Conservation (phyloP, 1,284 basidiomycete species). For the Volvariella surrecta region DNA sequence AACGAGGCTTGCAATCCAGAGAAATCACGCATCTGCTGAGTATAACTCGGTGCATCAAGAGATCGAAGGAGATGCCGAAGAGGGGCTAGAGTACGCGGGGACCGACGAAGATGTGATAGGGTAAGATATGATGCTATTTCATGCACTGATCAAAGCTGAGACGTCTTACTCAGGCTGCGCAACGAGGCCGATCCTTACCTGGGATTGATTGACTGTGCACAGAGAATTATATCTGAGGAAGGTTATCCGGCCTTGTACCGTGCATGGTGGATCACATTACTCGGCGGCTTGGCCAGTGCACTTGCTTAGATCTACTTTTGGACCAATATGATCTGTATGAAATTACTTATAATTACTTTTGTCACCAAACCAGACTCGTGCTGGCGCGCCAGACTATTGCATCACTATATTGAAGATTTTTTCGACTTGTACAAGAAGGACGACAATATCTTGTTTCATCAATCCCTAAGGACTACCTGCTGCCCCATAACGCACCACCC, state of each 20-base stretch:
- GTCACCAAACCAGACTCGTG: too few species aligned
- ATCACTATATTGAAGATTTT: too few species aligned
- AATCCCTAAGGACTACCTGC: too few species aligned
- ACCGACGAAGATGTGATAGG: conserved; percentile 85
- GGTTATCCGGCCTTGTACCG: conserved; percentile 72
- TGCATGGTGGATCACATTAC: conserved; percentile 81
- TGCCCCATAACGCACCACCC: too few species aligned
- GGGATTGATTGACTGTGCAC: conserved; percentile 70
- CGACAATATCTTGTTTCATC: too few species aligned
- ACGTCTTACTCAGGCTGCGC: conserved; percentile 42
- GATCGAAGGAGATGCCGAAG: conserved; percentile 60
- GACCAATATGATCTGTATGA: too few species aligned
- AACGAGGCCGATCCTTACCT: conserved; percentile 83
- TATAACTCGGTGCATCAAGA: conserved; percentile 68
- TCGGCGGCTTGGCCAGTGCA: conserved; percentile 55
- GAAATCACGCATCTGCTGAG: conserved; percentile 69
- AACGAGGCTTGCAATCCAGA: conserved; percentile 76
- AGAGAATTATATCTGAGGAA: conserved; percentile 79
- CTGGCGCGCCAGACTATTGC: too few species aligned
- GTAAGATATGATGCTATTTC: conserved; percentile 25
- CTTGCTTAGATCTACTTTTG: conserved; percentile 30
- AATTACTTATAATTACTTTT: too few species aligned
- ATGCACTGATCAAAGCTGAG: conserved; percentile 1
- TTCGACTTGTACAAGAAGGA: too few species aligned
- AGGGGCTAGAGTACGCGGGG: conserved; percentile 61